Evolutionary conservation across 306 rosid genomes (phyloP).

Genomic region (Dryas octopetala): DNA sequence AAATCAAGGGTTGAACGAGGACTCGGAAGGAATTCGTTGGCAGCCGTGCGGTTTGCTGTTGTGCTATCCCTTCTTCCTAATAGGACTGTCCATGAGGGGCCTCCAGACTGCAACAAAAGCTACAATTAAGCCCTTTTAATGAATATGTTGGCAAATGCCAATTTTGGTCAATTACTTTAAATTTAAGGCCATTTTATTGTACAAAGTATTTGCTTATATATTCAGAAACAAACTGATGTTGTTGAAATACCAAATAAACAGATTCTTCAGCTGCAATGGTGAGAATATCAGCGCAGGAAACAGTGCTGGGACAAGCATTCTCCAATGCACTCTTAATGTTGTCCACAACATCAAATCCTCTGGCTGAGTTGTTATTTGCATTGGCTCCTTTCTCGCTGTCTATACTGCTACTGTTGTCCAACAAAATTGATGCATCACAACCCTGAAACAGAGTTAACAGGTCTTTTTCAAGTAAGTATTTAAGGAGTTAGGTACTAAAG

Average conservation of each 20-base stretch:
- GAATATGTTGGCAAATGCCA: too few relatives aligned
- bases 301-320: constrained; percentile 28
- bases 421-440: constrained; percentile 56
- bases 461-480: too few relatives aligned
- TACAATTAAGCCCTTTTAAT: too few relatives aligned
- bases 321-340: constrained; percentile 45
- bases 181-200: too few relatives aligned
- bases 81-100: constrained; percentile 46
- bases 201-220: too few relatives aligned
- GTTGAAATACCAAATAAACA: constrained; percentile 33
- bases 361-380: constrained; percentile 39
- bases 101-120: constrained; percentile 36
- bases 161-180: too few relatives aligned
- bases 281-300: constrained; percentile 43
- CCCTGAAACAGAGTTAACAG: constrained; percentile 36
- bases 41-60: constrained; percentile 38
- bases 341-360: constrained; percentile 52
- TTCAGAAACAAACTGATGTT: background rate
- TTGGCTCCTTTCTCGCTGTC: constrained; percentile 41
- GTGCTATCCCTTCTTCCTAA: constrained; percentile 59
- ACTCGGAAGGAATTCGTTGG: constrained; percentile 36
- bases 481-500: too few relatives aligned
- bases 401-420: constrained; percentile 39
- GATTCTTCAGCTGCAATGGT: constrained; percentile 45
- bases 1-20: constrained; percentile 13